Evolutionary conservation across 192 early-diverging fungal genomes (phyloP), one percentile per base, ranked within the genome.

Genomic region (Coemansia sp.): DNA sequence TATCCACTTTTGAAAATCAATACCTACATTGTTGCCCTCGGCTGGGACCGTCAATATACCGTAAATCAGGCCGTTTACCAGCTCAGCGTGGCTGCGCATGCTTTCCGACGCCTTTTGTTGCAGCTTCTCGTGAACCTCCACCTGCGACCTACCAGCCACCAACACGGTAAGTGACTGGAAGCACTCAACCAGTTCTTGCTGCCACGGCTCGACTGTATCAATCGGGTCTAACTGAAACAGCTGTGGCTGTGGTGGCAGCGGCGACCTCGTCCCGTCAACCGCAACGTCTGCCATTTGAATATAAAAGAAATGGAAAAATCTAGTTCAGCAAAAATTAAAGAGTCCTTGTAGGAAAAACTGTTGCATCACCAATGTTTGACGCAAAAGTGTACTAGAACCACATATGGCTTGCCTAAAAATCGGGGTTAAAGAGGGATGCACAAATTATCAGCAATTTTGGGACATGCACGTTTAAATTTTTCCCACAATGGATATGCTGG

Each of bases 41-140:
- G 38, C 60, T 23, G 80, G 64, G 25, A 83, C 75, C 3, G 83
- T 87, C 5, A 88, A 60, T 1, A 87, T 75, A 1, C 82, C 86
- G 49, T 87, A 91, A 1, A 91, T 51, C 4, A 91, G 69, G 2
- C 84, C 89, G 41, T 81, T 80, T 43, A 87, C 82, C 31, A 86
- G 70, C 41, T 81, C 77, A 21, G 55, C 35, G 35, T 86, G 86
- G 43, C 65, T 54, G 21, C 56, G 62, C 77, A 83, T 87, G 57
- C 65, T 85, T 22, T 80, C 81, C 21, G 85, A 85, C 12, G 85
- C 82, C 43, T 52, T 63, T 11, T 85, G 87, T 52, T 89, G 86
- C 21, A 91, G 65, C 19, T 71, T 65, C 25, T 85, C 85, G 64
- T 91, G 89, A 6, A 81, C 67, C 25, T 91, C 88, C n/a, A 72